Conservation (phyloP, 129 eudicot genomes). For the Lactuca saligna region DNA sequence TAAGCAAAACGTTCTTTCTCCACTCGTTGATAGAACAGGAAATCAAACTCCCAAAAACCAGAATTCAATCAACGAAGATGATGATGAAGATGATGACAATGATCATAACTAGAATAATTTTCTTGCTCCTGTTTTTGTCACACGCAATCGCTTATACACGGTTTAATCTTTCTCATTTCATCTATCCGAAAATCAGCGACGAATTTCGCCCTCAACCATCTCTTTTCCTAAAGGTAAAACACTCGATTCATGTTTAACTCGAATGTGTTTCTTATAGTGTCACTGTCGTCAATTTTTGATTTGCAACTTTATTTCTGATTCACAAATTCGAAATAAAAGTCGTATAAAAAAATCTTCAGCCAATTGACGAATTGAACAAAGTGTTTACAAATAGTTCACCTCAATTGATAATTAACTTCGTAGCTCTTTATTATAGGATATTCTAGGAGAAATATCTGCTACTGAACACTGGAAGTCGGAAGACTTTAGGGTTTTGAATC, state of each 20-base stretch:
- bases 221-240: conserved; percentile 45
- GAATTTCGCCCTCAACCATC: conserved; percentile 55
- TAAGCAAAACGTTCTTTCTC: conserved; percentile 15
- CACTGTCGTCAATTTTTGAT: neutral
- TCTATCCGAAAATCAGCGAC: conserved; percentile 54
- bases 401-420: neutral
- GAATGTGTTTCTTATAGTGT: neutral
- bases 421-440: conserved; percentile 41
- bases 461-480: conserved; percentile 52
- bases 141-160: conserved; percentile 35
- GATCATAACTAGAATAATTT: conserved; percentile 22
- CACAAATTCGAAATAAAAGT: neutral
- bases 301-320: neutral
- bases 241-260: conserved; percentile 7
- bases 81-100: neutral
- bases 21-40: neutral
- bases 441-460: conserved; percentile 43
- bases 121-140: conserved; percentile 26
- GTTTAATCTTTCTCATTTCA: conserved; percentile 67
- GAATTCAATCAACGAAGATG: conserved; percentile 16
- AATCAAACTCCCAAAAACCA: neutral
- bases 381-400: neutral
- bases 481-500: conserved; percentile 52
- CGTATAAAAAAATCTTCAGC: neutral
- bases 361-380: neutral